Evolutionary conservation across 495 filamentous ascomycete species (phyloP).

Genomic region (Thozetella sp.): DNA sequence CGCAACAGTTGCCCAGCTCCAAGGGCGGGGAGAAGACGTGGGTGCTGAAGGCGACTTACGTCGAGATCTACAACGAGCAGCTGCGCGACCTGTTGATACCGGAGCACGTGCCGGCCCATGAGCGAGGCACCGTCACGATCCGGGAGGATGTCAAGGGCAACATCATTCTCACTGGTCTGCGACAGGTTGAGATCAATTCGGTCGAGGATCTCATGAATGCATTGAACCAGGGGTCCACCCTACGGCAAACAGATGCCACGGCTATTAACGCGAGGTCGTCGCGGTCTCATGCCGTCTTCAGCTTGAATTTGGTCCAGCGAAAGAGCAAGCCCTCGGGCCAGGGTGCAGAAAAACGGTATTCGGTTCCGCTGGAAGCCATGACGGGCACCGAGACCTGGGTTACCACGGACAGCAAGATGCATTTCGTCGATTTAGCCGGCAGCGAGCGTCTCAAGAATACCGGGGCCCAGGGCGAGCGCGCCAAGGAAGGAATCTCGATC

Average conservation of each 20-base stretch:
- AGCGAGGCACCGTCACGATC: slow-evolving; percentile 78
- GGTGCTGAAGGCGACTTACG: slow-evolving; percentile 94
- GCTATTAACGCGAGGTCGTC: slow-evolving; percentile 98
- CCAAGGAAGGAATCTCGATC: slow-evolving; percentile 97
- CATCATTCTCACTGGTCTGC: slow-evolving; percentile 88
- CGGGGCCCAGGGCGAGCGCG: slow-evolving; percentile 90
- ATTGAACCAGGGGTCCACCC: slow-evolving; percentile 88
- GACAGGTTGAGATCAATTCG: slow-evolving; percentile 87
- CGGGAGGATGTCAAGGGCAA: slow-evolving; percentile 95
- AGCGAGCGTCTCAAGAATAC: slow-evolving; percentile 98
- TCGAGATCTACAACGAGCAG: slow-evolving; percentile 99
- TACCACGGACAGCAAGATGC: slow-evolving; percentile 95
- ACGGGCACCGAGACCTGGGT: slow-evolving; percentile 66
- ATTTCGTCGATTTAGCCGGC: slow-evolving; percentile 97
- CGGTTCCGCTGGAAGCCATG: slow-evolving; percentile 83
- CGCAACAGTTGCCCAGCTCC: slow-evolving; percentile 48
- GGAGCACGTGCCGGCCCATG: slow-evolving; percentile 66
- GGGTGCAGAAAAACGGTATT: slow-evolving; percentile 79
- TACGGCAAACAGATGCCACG: slow-evolving; percentile 97
- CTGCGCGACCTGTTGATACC: slow-evolving; percentile 87
- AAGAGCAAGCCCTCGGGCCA: slow-evolving; percentile 61
- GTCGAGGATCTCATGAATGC: slow-evolving; percentile 88
- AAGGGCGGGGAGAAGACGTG: slow-evolving; percentile 71
- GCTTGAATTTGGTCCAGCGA: slow-evolving; percentile 88
- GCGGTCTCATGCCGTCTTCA: slow-evolving; percentile 98